A percentile compares a stretch with the other conserved stretches of the same genome.
These are phyloP conservation scores for Pichia sp. DNA, from an alignment of 1,139 yeast species.

Conservation along the genomic window DNA sequence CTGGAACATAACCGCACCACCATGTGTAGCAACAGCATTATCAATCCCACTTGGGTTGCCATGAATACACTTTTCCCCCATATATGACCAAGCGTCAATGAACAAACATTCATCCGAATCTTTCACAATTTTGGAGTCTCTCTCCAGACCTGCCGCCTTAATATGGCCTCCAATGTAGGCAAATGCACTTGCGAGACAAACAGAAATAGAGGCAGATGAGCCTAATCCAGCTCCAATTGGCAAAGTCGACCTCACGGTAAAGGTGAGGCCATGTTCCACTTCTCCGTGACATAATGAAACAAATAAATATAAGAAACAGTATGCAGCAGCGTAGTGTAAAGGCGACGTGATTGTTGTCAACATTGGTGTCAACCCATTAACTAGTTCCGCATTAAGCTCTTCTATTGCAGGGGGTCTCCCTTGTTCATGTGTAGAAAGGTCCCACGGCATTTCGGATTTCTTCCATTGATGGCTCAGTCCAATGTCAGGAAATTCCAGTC, in stretches of 20 bases:
- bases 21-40: constrained; percentile 91
- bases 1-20: constrained; percentile 92
- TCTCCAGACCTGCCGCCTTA: constrained; percentile 29
- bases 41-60: constrained; percentile 98
- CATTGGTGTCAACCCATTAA: constrained; percentile 43
- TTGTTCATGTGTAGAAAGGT: constrained; percentile 29
- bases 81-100: constrained; percentile 81
- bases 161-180: constrained; percentile 59
- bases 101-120: constrained; percentile 49
- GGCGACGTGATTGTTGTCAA: constrained; percentile 47
- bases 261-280: constrained; percentile 55
- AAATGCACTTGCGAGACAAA: constrained; percentile 76
- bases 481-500: constrained; percentile 82
- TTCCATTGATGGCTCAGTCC: constrained; percentile 61
- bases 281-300: constrained; percentile 49
- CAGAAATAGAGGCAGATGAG: constrained; percentile 87
- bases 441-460: constrained; percentile 59
- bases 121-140: constrained; percentile 27
- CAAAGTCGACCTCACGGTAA: constrained; percentile 71
- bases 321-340: constrained; percentile 76
- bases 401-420: constrained; percentile 45
- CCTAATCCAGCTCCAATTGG: constrained; percentile 99
- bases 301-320: constrained; percentile 78
- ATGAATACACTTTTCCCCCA: constrained; percentile 94
- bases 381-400: constrained; percentile 59